A percentile compares a stretch with the other conserved stretches of the same genome.
Evolutionary conservation across 352 stramenopile genomes (phyloP).

Genomic region (Salisapilia sapeloensis): DNA sequence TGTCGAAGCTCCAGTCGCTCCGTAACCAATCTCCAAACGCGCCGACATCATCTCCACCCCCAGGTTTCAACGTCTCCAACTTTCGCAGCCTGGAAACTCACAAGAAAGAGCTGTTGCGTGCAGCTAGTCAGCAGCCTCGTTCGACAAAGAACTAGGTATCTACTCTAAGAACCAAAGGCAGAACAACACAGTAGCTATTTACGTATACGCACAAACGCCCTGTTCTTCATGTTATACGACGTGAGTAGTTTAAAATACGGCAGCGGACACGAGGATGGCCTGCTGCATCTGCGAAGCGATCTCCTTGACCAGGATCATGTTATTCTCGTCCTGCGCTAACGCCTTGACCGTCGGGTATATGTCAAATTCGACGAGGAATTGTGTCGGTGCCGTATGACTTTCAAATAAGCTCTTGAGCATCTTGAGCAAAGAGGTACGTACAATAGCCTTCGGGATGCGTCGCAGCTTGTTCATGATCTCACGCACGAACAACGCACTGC

Average conservation of each 20-base stretch:
- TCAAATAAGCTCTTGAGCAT: constrained; percentile 86
- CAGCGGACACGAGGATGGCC: constrained; percentile 55
- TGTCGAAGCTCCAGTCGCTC: constrained; percentile 27
- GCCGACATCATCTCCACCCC: constrained; percentile 2
- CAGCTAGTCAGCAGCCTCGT: constrained; percentile 18
- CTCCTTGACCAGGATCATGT: constrained; percentile 80
- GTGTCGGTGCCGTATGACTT: constrained; percentile 59
- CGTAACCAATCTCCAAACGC: constrained; percentile 5
- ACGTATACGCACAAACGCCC: neutral
- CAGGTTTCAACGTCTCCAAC: constrained; percentile 31
- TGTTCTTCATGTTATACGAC: neutral
- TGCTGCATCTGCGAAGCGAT: constrained; percentile 77
- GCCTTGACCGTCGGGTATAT: constrained; percentile 57
- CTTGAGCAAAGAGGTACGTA: constrained; percentile 84
- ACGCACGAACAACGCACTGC: constrained; percentile 68
- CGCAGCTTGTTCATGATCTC: constrained; percentile 70
- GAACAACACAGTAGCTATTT: constrained; percentile 3
- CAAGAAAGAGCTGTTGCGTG: constrained; percentile 42
- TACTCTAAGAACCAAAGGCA: constrained; percentile 1
- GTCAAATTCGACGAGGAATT: constrained; percentile 83
- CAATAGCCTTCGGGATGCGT: constrained; percentile 72
- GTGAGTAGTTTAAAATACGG: constrained; percentile 17
- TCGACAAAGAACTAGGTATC: constrained; percentile 1
- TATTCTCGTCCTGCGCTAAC: constrained; percentile 79
- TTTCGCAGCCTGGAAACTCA: constrained; percentile 46